Conservation (phyloP, 2,329 filamentous ascomycete species). For the Neopestalotiopsis rosae region DNA sequence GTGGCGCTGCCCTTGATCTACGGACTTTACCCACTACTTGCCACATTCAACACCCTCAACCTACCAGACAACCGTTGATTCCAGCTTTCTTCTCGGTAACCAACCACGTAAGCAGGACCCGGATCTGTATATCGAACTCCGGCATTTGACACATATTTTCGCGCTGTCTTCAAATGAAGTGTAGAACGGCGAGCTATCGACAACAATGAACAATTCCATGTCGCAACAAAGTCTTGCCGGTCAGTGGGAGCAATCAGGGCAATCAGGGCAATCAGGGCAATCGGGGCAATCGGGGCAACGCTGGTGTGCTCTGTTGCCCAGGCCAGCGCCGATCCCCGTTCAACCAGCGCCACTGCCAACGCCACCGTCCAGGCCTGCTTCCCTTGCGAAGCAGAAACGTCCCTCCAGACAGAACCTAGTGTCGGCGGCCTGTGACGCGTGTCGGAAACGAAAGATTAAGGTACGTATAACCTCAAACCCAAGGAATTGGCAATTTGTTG, state of each 20-base stretch:
- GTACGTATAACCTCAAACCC: slow-evolving; percentile 23
- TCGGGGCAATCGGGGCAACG: not conserved
- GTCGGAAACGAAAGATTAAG: slow-evolving; percentile 38
- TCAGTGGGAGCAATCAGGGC: not conserved
- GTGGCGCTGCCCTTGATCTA: not conserved
- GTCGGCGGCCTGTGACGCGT: slow-evolving; percentile 36
- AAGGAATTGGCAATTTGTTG: not conserved
- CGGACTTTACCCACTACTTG: not conserved
- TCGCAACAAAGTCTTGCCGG: not conserved
- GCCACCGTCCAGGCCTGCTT: not conserved
- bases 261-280: not conserved
- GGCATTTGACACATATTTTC: not conserved
- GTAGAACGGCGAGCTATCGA: not conserved
- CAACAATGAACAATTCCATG: not conserved
- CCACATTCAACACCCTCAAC: not conserved
- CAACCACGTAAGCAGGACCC: not conserved
- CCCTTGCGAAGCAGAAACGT: not conserved
- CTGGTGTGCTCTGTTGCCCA: not conserved
- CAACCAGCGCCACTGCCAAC: not conserved
- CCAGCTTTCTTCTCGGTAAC: not conserved
- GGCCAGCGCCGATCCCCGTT: not conserved
- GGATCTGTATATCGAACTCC: not conserved
- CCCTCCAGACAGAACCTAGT: not conserved
- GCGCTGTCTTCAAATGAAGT: not conserved
- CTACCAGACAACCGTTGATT: not conserved